These are phyloP conservation scores for Dimargaris verticillata DNA, from an alignment of 192 early-diverging fungal species.

Conservation along the genomic window DNA sequence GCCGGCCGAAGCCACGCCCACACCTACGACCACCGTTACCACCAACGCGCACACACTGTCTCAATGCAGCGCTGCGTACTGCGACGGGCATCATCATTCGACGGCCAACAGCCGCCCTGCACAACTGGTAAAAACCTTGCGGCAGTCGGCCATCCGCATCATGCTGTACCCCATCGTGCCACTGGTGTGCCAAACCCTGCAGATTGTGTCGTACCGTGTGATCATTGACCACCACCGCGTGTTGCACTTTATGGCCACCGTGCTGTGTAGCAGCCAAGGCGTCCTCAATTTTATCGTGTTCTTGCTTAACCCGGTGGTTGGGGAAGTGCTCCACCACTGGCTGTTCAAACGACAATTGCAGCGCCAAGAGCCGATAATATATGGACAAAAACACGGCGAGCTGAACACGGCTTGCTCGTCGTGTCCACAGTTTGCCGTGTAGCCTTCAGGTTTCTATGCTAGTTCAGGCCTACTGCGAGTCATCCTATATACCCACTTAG, in stretches of 20 bases:
- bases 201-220: conserved; percentile 3
- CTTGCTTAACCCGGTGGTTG: conserved; percentile 6
- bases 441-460: too few species aligned
- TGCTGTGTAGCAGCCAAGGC: conserved; percentile 9
- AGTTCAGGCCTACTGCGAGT: too few species aligned
- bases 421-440: too few species aligned
- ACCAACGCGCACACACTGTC: neutral
- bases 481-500: too few species aligned
- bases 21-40: neutral
- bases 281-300: conserved; percentile 10
- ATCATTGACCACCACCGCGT: neutral
- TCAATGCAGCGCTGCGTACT: neutral
- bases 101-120: neutral
- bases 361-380: too few species aligned
- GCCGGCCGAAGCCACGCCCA: neutral
- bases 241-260: conserved; percentile 8
- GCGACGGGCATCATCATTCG: too few species aligned
- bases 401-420: too few species aligned
- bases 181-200: conserved; percentile 7
- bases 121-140: neutral
- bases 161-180: conserved; percentile 9
- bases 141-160: conserved; percentile 9
- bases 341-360: neutral
- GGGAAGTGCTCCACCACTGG: neutral
- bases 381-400: too few species aligned